A percentile compares a stretch with the other conserved stretches of the same genome.
phyloP scores from a whole-genome alignment of 495 filamentous ascomycete genomes.

The Usnea hakonensis region DNA sequence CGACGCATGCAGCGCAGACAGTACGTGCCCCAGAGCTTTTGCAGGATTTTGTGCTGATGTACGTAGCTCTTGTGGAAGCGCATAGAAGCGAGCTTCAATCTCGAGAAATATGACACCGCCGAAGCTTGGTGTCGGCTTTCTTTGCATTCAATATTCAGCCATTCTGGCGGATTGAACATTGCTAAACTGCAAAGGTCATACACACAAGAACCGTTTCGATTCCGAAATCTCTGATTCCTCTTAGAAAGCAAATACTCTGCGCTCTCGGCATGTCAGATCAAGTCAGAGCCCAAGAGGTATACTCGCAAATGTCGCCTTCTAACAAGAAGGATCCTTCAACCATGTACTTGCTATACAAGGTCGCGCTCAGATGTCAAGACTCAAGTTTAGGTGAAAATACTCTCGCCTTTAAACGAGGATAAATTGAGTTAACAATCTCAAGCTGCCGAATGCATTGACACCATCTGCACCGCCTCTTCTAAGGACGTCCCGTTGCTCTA shows the following conservation, averaged over 20 bases:
- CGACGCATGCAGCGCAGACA: slow-evolving; percentile 63
- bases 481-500: slow-evolving; percentile 56
- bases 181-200: slow-evolving; percentile 61
- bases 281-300: slow-evolving; percentile 44
- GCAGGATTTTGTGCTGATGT: slow-evolving; percentile 1
- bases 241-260: slow-evolving; percentile 65
- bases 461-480: slow-evolving; percentile 39
- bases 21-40: slow-evolving; percentile 35
- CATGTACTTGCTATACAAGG: slow-evolving; percentile 65
- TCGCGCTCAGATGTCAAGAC: slow-evolving; percentile 55
- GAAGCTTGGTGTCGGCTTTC: slow-evolving; percentile 67
- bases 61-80: slow-evolving; percentile 68
- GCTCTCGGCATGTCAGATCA: slow-evolving; percentile 49
- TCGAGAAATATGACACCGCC: slow-evolving; percentile 45
- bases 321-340: slow-evolving; percentile 54
- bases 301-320: slow-evolving; percentile 52
- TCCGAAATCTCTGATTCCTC: neutral
- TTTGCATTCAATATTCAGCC: slow-evolving; percentile 56
- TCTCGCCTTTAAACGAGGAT: neutral
- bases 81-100: slow-evolving; percentile 49
- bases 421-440: slow-evolving; percentile 1
- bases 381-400: slow-evolving; percentile 39
- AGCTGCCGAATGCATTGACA: slow-evolving; percentile 50
- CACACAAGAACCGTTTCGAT: neutral
- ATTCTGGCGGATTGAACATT: slow-evolving; percentile 53